A percentile compares a stretch with the other conserved stretches of the same genome.
phyloP scores from a whole-genome alignment of 176 grass and related monocot species.

The Puya raimondii region DNA sequence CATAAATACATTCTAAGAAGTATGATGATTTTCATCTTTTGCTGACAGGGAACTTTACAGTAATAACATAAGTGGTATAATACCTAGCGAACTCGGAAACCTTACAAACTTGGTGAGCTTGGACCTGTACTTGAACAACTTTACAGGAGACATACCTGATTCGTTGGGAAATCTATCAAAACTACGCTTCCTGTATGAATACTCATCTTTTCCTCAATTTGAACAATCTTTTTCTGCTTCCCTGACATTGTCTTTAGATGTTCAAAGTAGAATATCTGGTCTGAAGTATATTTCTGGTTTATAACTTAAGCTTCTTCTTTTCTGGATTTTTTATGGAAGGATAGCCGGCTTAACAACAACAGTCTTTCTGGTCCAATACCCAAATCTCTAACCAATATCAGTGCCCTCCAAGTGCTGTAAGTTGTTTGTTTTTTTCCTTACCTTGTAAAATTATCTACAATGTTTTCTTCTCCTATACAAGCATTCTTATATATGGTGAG shows the following conservation, averaged over 20 bases:
- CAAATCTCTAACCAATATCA: conserved; percentile 69
- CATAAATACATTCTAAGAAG: not conserved
- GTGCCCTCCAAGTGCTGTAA: conserved; percentile 85
- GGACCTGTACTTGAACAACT: conserved; percentile 85
- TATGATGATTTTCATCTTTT: conserved; percentile 23
- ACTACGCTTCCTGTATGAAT: conserved; percentile 79
- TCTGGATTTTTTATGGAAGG: conserved; percentile 11
- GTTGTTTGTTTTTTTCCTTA: conserved; percentile 18
- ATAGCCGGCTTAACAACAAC: conserved; percentile 91
- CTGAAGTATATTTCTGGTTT: not conserved
- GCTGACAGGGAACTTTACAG: conserved; percentile 76
- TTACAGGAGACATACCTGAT: conserved; percentile 62
- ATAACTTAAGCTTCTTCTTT: not conserved
- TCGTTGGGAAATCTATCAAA: conserved; percentile 73
- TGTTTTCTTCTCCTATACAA: conserved; percentile 19
- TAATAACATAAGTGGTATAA: conserved; percentile 78
- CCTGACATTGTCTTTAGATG: conserved; percentile 17
- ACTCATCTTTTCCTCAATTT: conserved; percentile 4
- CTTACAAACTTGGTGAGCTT: conserved; percentile 87
- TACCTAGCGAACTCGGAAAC: conserved; percentile 76
- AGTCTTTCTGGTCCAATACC: conserved; percentile 69
- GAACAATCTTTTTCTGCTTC: conserved; percentile 10
- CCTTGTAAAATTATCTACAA: conserved; percentile 5
- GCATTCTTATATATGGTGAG: conserved; percentile 9
- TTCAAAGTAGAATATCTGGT: too few species aligned